Base-by-base conservation (phyloP, 2,329 filamentous ascomycete genomes). In the Pyricularia sp. region DNA sequence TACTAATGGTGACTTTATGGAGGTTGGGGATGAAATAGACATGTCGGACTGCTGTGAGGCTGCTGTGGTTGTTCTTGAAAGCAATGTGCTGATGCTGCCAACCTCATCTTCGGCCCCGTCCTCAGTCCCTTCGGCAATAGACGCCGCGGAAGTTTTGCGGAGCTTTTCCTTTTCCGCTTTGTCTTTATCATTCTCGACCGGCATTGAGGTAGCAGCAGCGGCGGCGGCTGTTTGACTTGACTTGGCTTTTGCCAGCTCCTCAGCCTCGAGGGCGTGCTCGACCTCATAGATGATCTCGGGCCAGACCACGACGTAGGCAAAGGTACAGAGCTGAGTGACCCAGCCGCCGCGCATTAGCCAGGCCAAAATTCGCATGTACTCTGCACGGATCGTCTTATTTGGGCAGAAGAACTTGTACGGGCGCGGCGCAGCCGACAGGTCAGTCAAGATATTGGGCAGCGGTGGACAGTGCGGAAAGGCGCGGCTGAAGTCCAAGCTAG, bases 341-440 rank as follows among this genome's bases (percentile, higher is more conserved):
- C 95, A 97, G 17, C 93, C 93, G 65, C 93, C 91, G 59, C 94
- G 89, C 81, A 98, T 88, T 10, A 99, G 85, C 93, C 94, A 99
- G 26, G 93, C 93, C 30, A 99, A 83, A 78, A 98, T 97, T 42
- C 92, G 87, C 78, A 98, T 90, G 77, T 97, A 99, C 2, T 90
- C 89, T 7, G 90, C 89, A 63, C 94, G 91, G 76, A 97, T 93
- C 74, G 92, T 91, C 77, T 94, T 93, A 75, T 89, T 93, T 0
- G 94, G 94, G 64, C 94, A 93, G 72, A 96, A 90, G 68, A 85
- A 85, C 74, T 93, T 92, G 81, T 94, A 99, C 0, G 91, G 89
- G 33, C 92, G 88, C 1, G 95, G 94, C 3, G 89, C 89, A 5
- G 90, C 89, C 58, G 92, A 95, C 7, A 99, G 82, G 70, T 91